Conservation (phyloP, 2,329 filamentous ascomycete species). For the Thelonectria blattea region DNA sequence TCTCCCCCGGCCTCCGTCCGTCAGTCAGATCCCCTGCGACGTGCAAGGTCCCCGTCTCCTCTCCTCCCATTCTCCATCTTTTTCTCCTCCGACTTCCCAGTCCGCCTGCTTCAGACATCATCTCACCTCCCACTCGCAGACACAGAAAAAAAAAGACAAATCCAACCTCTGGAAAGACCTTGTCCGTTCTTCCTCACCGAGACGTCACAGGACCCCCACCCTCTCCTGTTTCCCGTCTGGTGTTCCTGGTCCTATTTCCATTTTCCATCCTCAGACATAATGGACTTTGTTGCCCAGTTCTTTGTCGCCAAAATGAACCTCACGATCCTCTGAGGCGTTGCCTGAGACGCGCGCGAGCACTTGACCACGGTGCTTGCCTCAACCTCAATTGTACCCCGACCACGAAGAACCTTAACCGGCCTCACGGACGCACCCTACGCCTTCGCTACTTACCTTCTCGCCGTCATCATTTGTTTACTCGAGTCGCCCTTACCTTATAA, state of each 20-base stretch:
- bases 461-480: conserved; percentile 5
- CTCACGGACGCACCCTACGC: neutral
- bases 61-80: conserved; percentile 17
- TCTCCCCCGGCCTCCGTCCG: neutral
- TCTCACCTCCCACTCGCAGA: conserved; percentile 26
- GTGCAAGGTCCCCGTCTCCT: conserved; percentile 1
- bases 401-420: neutral
- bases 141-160: neutral
- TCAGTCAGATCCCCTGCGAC: neutral
- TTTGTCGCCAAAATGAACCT: conserved; percentile 36
- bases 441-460: conserved; percentile 18
- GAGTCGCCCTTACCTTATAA: neutral
- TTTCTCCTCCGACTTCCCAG: conserved; percentile 9
- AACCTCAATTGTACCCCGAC: conserved; percentile 18
- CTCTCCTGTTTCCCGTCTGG: conserved; percentile 31
- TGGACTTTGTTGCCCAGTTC: conserved; percentile 35
- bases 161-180: conserved; percentile 14
- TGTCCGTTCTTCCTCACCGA: conserved; percentile 38
- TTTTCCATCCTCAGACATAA: conserved; percentile 9
- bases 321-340: conserved; percentile 31
- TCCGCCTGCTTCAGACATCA: conserved; percentile 26
- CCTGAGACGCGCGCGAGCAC: conserved; percentile 31
- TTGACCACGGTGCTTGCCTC: conserved; percentile 27
- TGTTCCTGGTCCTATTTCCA: conserved; percentile 17
- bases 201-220: conserved; percentile 32